Conservation (phyloP, 2,329 filamentous ascomycete genomes). For the Penicillium polonicum region DNA sequence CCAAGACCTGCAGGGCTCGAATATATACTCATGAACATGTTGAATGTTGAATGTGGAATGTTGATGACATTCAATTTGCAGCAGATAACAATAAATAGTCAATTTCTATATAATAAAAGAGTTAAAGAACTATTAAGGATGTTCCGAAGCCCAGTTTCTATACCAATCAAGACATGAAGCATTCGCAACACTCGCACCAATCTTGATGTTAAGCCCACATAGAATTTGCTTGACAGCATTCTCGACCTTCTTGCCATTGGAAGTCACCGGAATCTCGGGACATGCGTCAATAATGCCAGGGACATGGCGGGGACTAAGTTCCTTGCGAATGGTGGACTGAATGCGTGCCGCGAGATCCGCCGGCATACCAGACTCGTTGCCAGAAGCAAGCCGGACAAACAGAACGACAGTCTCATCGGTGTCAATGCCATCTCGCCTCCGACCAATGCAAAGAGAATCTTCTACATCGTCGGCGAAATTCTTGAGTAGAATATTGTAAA, state of each 20-base stretch:
- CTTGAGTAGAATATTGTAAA: constrained; percentile 88
- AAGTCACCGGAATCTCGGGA: constrained; percentile 83
- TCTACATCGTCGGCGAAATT: constrained; percentile 76
- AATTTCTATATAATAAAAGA: constrained; percentile 1
- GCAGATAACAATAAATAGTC: background rate
- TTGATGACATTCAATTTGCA: background rate
- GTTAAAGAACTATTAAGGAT: constrained; percentile 33
- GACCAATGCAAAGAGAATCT: constrained; percentile 84
- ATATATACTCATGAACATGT: background rate
- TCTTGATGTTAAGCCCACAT: constrained; percentile 81
- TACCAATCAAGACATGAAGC: constrained; percentile 88
- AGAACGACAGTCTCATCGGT: constrained; percentile 82
- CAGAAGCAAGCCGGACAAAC: constrained; percentile 72
- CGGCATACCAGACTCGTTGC: constrained; percentile 47
- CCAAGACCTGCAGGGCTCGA: constrained; percentile 13
- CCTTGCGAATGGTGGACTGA: constrained; percentile 66
- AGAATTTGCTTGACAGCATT: constrained; percentile 95
- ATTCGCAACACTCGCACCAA: constrained; percentile 90
- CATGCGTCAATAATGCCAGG: constrained; percentile 79
- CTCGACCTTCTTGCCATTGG: constrained; percentile 98
- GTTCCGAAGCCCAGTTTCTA: constrained; percentile 65
- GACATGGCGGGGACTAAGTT: constrained; percentile 86
- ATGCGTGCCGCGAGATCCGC: constrained; percentile 63
- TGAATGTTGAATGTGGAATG: too few species aligned
- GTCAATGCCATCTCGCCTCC: constrained; percentile 66